These are phyloP conservation scores for Acacia confusa DNA, from an alignment of 306 rosid species.

Conservation along the genomic window DNA sequence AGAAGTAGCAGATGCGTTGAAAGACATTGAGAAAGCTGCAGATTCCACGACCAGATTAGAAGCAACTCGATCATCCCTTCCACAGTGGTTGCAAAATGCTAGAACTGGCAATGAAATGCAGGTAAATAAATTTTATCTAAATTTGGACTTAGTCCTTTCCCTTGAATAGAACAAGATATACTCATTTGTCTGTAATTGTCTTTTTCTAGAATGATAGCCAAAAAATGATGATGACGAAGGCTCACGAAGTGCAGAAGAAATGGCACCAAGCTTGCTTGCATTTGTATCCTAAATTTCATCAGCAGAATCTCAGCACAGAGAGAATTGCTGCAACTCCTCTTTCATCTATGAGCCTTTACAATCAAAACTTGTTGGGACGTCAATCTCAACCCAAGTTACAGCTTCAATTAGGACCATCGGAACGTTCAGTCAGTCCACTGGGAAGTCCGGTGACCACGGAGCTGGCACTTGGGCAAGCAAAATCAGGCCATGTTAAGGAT, in stretches of 20 bases:
- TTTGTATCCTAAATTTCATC: slow-evolving; percentile 82
- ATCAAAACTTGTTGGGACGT: slow-evolving; percentile 48
- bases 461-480: slow-evolving; percentile 46
- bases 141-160: not conserved
- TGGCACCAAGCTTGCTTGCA: slow-evolving; percentile 71
- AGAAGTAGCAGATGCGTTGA: slow-evolving; percentile 56
- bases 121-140: slow-evolving; percentile 44
- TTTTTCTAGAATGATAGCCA: slow-evolving; percentile 42
- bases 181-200: slow-evolving; percentile 21
- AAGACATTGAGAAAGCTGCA: slow-evolving; percentile 62
- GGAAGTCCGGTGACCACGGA: slow-evolving; percentile 78
- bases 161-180: not conserved
- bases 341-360: slow-evolving; percentile 57
- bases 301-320: slow-evolving; percentile 49
- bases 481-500: slow-evolving; percentile 50
- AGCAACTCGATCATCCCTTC: slow-evolving; percentile 52
- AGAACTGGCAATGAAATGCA: slow-evolving; percentile 32
- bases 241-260: slow-evolving; percentile 73
- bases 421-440: slow-evolving; percentile 34
- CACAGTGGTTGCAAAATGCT: slow-evolving; percentile 88
- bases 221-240: slow-evolving; percentile 51
- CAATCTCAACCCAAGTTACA: slow-evolving; percentile 67
- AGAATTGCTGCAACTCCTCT: slow-evolving; percentile 53
- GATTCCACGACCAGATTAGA: slow-evolving; percentile 49
- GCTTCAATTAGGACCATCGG: slow-evolving; percentile 56